Conservation (phyloP, 176 grass and related monocot genomes). For the Dendrocalamus sinicus region DNA sequence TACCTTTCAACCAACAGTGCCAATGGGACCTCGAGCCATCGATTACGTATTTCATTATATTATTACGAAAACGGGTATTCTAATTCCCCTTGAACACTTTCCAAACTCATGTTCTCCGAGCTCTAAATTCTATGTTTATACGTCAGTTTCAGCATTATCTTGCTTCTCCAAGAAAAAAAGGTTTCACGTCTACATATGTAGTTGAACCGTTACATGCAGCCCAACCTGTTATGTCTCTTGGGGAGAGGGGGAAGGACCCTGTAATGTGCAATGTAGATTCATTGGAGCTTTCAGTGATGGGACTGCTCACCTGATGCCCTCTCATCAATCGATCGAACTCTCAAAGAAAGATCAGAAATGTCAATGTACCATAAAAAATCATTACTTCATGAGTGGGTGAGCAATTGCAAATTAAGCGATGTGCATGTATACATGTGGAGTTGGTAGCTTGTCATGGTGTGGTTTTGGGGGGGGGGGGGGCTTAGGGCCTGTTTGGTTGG, state of each 20-base stretch:
- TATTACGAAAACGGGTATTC: neutral
- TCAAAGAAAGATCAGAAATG: neutral
- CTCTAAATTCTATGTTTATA: neutral
- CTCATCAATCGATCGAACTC: slow-evolving; percentile 15
- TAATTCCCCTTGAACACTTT: neutral
- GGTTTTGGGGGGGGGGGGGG: neutral
- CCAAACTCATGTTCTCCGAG: neutral
- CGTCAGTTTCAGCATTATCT: slow-evolving; percentile 22
- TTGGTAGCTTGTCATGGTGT: slow-evolving; percentile 44
- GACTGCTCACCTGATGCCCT: slow-evolving; percentile 44
- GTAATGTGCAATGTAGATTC: slow-evolving; percentile 10
- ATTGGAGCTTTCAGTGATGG: slow-evolving; percentile 40
- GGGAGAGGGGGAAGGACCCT: neutral
- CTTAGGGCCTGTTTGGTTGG: no score
- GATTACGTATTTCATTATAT: neutral
- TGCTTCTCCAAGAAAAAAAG: slow-evolving; percentile 33
- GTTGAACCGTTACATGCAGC: slow-evolving; percentile 20
- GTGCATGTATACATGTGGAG: neutral
- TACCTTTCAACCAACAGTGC: slow-evolving; percentile 6
- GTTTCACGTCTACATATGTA: slow-evolving; percentile 33
- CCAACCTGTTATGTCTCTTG: slow-evolving; percentile 12
- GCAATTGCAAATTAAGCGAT: slow-evolving; percentile 1
- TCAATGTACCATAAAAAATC: neutral
- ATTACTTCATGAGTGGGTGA: slow-evolving; percentile 21
- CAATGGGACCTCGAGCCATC: neutral